Percentiles rank a stretch among this genome's conserved stretches.
Evolutionary conservation across 371 early-diverging fungal genomes (phyloP).

Genomic region (Catenaria anguillulae): DNA sequence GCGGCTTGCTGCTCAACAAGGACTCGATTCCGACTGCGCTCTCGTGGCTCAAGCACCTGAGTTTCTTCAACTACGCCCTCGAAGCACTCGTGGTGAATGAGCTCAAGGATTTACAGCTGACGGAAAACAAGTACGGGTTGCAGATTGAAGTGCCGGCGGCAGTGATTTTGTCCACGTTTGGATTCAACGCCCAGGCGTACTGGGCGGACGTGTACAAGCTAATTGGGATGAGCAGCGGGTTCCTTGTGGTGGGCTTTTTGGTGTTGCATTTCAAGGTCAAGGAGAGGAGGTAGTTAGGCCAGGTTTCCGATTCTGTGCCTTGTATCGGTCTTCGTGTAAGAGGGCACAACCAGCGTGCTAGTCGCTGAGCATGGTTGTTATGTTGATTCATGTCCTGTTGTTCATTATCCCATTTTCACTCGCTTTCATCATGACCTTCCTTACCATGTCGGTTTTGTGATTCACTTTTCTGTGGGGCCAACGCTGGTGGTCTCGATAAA

Average conservation of each 20-base stretch:
- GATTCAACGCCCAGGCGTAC: slow-evolving; percentile 67
- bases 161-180: slow-evolving; percentile 72
- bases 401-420: no score
- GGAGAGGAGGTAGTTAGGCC: slow-evolving; percentile 66
- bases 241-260: slow-evolving; percentile 52
- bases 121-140: slow-evolving; percentile 63
- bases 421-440: no score
- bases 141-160: slow-evolving; percentile 76
- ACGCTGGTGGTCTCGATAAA: no score
- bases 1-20: slow-evolving; percentile 75
- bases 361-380: no score
- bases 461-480: no score
- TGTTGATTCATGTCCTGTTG: no score
- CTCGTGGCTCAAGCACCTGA: slow-evolving; percentile 59
- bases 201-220: slow-evolving; percentile 66
- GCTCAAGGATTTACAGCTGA: slow-evolving; percentile 53
- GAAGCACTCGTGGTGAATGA: slow-evolving; percentile 83
- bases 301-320: no score
- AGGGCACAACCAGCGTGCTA: no score
- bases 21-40: slow-evolving; percentile 59
- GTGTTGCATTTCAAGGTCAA: slow-evolving; percentile 72
- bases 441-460: no score
- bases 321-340: no score
- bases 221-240: slow-evolving; percentile 37
- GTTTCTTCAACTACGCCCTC: slow-evolving; percentile 75